Evolutionary conservation across 257 asterid genomes (phyloP).

Genomic region (Salvia splendens): DNA sequence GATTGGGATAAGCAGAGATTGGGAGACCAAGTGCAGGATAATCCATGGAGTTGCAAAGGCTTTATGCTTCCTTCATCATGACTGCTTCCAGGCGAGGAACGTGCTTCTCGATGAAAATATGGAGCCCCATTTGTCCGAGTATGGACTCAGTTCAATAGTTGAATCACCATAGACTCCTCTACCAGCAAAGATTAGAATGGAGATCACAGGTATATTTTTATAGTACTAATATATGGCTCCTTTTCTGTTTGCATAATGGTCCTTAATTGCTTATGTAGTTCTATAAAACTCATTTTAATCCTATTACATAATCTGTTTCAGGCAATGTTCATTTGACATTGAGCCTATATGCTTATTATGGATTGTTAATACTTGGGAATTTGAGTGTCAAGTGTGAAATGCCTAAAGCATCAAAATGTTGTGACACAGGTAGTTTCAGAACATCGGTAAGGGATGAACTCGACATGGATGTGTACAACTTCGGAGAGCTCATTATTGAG

Average conservation of each 20-base stretch:
- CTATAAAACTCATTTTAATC: too few species aligned
- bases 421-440: constrained; percentile 51
- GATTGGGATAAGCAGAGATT: constrained; percentile 54
- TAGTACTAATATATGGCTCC: too few species aligned
- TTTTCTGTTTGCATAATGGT: too few species aligned
- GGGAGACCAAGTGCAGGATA: constrained; percentile 66
- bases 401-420: too few species aligned
- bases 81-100: constrained; percentile 62
- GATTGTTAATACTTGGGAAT: too few species aligned
- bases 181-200: constrained; percentile 37
- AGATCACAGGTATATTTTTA: constrained; percentile 48
- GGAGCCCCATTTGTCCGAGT: constrained; percentile 85
- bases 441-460: constrained; percentile 56
- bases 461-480: constrained; percentile 60
- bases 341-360: too few species aligned
- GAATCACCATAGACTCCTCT: constrained; percentile 35
- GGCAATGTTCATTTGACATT: too few species aligned
- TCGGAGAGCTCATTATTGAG: constrained; percentile 70
- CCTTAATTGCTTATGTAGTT: neutral
- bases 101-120: constrained; percentile 73
- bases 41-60: constrained; percentile 70
- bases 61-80: constrained; percentile 78
- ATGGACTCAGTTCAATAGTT: constrained; percentile 56
- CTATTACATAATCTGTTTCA: too few species aligned
- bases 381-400: too few species aligned